Evolutionary conservation across 495 filamentous ascomycete species (phyloP).

Genomic region (Amniculicola lignicola): DNA sequence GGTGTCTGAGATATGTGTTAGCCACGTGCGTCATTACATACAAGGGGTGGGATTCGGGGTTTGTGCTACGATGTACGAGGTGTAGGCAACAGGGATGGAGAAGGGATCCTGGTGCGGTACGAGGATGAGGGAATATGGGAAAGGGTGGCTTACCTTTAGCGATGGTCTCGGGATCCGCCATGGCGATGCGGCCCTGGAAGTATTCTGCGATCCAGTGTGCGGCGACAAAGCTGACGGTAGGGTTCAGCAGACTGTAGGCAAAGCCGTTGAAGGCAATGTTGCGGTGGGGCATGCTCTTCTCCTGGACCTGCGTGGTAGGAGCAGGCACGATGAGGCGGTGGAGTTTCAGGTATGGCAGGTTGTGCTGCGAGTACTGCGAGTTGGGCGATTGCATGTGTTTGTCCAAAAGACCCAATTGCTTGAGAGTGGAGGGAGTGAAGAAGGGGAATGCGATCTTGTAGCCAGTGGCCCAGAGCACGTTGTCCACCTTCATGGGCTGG

Average conservation of each 20-base stretch:
- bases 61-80: too few relatives aligned
- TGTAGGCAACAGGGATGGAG: too few relatives aligned
- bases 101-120: too few relatives aligned
- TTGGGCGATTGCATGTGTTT: neutral
- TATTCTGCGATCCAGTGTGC: constrained; percentile 18
- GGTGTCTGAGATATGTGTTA: constrained; percentile 4
- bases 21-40: too few relatives aligned
- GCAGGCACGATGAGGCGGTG: constrained; percentile 7
- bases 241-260: constrained; percentile 14
- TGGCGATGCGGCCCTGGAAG: neutral
- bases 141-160: neutral
- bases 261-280: constrained; percentile 20
- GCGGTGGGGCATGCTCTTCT: neutral
- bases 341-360: constrained; percentile 4
- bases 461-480: constrained; percentile 11
- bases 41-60: too few relatives aligned
- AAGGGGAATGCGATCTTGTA: constrained; percentile 20
- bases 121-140: too few relatives aligned
- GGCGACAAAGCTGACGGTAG: neutral
- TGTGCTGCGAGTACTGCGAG: neutral
- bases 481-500: neutral
- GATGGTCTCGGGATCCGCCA: neutral
- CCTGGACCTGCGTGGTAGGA: neutral
- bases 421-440: neutral
- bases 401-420: constrained; percentile 1